A percentile compares a stretch with the other conserved stretches of the same genome.
phyloP scores from a whole-genome alignment of 331 rosid species.

The Cucumis variabilis region DNA sequence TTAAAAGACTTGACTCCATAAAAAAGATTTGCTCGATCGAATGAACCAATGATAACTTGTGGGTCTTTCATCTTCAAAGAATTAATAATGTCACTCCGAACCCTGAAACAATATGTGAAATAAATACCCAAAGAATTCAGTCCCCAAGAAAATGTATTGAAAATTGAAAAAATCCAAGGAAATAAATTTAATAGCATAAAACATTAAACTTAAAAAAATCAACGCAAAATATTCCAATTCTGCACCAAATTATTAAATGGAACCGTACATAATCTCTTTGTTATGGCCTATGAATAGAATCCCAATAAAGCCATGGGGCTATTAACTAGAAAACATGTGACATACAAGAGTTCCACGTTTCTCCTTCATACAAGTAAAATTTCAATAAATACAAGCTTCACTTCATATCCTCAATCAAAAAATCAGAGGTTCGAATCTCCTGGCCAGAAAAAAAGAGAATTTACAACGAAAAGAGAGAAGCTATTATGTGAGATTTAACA shows the following conservation, averaged over 20 bases:
- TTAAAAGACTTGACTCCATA: conserved; percentile 80
- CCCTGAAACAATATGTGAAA: conserved; percentile 53
- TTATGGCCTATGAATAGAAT: background rate
- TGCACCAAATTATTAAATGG: conserved; percentile 8
- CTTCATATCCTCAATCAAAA: background rate
- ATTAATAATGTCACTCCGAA: conserved; percentile 69
- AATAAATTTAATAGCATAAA: background rate
- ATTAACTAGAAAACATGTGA: background rate
- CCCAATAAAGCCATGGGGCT: background rate
- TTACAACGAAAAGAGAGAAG: background rate
- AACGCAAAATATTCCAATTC: background rate
- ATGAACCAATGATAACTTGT: conserved; percentile 71
- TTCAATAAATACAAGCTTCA: background rate
- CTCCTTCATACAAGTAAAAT: background rate
- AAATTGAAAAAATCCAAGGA: background rate
- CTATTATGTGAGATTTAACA: background rate
- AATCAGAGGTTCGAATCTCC: background rate
- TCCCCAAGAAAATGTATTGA: background rate
- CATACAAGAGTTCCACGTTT: conserved; percentile 4
- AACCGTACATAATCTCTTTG: background rate
- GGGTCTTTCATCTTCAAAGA: conserved; percentile 83
- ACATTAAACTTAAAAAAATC: background rate
- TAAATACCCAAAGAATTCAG: background rate
- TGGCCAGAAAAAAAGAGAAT: background rate
- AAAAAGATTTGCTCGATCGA: conserved; percentile 86